phyloP scores from a whole-genome alignment of 139 green algal species.

The Chlamydomonas schloesseri region DNA sequence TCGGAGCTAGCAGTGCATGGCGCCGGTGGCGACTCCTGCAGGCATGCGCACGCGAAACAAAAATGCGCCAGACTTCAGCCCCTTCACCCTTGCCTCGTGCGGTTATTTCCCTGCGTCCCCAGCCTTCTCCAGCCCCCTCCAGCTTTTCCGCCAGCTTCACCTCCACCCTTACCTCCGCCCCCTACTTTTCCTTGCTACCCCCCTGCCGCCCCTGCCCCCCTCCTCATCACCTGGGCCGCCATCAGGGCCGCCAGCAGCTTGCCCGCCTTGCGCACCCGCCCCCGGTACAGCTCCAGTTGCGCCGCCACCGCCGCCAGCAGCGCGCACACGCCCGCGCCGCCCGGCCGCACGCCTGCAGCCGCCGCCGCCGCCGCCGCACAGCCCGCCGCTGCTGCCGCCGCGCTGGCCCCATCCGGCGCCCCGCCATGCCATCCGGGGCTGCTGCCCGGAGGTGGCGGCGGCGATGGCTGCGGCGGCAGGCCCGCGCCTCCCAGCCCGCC shows the following conservation, averaged over 20 bases:
- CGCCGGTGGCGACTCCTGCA: too few species aligned
- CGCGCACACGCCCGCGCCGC: neutral
- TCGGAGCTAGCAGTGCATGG: too few species aligned
- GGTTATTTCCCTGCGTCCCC: too few species aligned
- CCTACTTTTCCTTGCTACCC: too few species aligned
- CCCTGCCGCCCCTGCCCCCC: neutral
- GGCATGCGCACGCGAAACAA: too few species aligned
- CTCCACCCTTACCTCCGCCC: neutral
- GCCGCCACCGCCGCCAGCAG: constrained; percentile 20
- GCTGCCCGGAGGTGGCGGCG: neutral
- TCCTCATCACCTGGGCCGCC: neutral
- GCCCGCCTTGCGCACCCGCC: constrained; percentile 16
- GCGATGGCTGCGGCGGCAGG: neutral
- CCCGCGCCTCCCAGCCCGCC: neutral
- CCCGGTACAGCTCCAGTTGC: constrained; percentile 34
- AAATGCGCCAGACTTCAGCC: too few species aligned
- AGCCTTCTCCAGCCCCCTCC: neutral
- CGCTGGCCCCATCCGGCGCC: too few species aligned
- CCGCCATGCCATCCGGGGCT: too few species aligned
- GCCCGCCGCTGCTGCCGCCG: neutral
- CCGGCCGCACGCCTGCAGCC: neutral
- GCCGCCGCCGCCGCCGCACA: too few species aligned
- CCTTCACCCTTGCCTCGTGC: too few species aligned
- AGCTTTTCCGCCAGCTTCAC: neutral
- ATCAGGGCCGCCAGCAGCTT: constrained; percentile 8